phyloP scores from a whole-genome alignment of 306 rosid genomes.

The Senna siamea region DNA sequence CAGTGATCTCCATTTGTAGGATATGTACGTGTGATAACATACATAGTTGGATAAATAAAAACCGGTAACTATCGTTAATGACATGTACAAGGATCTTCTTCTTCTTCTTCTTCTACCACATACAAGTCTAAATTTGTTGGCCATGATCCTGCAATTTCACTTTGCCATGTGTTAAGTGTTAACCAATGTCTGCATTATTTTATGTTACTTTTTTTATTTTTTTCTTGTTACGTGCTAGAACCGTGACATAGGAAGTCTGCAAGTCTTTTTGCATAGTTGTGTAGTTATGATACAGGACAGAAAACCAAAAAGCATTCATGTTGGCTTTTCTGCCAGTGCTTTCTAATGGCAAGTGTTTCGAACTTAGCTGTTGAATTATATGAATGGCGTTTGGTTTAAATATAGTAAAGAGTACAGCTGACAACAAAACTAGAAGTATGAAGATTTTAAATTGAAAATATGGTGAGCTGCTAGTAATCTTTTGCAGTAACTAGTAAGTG shows the following conservation, averaged over 20 bases:
- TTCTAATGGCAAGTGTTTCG: neutral
- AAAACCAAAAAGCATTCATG: neutral
- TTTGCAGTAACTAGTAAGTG: slow-evolving; percentile 14
- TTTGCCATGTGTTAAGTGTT: slow-evolving; percentile 4
- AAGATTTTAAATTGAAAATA: neutral
- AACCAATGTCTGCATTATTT: neutral
- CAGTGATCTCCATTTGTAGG: slow-evolving; percentile 25
- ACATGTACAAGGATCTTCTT: slow-evolving; percentile 4
- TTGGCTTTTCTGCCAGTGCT: neutral
- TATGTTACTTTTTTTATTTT: neutral
- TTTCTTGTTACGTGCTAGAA: neutral
- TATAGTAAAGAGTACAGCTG: slow-evolving; percentile 14
- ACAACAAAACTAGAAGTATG: neutral
- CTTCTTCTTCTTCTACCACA: slow-evolving; percentile 14
- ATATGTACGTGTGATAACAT: neutral
- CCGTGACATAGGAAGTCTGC: neutral
- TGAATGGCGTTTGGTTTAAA: slow-evolving; percentile 3
- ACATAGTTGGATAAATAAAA: neutral
- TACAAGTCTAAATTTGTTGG: slow-evolving; percentile 16
- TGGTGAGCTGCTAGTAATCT: slow-evolving; percentile 2
- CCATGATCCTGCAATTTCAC: neutral
- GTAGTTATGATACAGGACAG: neutral
- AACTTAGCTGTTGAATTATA: slow-evolving; percentile 16
- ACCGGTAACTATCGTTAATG: slow-evolving; percentile 3
- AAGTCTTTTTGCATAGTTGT: neutral